Conservation (phyloP, 768 basidiomycete genomes). For the Sarcodon sp. region DNA sequence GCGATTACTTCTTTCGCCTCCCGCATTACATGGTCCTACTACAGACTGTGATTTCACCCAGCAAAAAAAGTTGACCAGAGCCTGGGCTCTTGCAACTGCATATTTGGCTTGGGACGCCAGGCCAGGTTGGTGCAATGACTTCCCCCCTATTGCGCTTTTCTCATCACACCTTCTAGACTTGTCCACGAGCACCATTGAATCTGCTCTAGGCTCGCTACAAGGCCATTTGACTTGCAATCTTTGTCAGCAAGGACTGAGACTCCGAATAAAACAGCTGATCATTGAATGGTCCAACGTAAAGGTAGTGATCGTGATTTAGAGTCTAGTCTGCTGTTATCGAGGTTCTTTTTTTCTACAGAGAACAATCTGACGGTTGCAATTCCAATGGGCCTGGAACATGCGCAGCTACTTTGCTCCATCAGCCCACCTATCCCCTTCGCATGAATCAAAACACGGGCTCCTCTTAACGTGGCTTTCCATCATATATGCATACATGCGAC, state of each 20-base stretch:
- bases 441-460: no score
- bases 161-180: slow-evolving; percentile 33
- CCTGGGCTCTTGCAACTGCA: slow-evolving; percentile 74
- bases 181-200: slow-evolving; percentile 62
- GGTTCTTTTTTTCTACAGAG: slow-evolving; percentile 20
- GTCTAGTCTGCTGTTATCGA: no score
- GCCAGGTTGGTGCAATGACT: slow-evolving; percentile 40
- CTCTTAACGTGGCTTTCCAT: no score
- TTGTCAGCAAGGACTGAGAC: slow-evolving; percentile 49
- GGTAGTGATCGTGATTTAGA: slow-evolving; percentile 22
- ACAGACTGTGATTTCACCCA: slow-evolving; percentile 54
- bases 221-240: slow-evolving; percentile 59
- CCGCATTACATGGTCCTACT: slow-evolving; percentile 65
- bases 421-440: no score
- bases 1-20: slow-evolving; percentile 61
- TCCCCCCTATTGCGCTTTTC: neutral
- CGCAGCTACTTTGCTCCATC: no score
- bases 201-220: slow-evolving; percentile 53
- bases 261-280: slow-evolving; percentile 55
- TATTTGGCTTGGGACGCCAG: slow-evolving; percentile 79
- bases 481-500: no score
- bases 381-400: no score
- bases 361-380: slow-evolving; percentile 31
- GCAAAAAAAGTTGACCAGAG: slow-evolving; percentile 68
- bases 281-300: slow-evolving; percentile 74